phyloP scores from a whole-genome alignment of 2,329 filamentous ascomycete species.

The Ceratocystis ficicola region DNA sequence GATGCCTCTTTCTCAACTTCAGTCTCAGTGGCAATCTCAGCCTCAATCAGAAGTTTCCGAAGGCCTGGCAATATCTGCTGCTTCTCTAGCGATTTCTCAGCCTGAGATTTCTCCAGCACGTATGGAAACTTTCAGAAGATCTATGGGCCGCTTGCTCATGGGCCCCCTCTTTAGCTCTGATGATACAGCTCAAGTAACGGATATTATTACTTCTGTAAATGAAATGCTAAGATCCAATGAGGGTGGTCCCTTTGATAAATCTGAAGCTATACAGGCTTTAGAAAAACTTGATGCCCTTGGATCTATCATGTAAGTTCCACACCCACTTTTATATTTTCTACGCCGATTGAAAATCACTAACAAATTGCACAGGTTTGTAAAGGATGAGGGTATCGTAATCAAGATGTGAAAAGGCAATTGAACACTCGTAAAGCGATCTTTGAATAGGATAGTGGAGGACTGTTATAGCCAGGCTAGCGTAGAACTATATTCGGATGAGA shows the following conservation, averaged over 20 bases:
- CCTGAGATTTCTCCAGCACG: constrained; percentile 48
- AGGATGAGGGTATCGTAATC: constrained; percentile 54
- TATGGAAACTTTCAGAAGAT: constrained; percentile 61
- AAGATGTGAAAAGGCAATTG: constrained; percentile 41
- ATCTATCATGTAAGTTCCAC: constrained; percentile 67
- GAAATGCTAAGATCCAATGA: constrained; percentile 43
- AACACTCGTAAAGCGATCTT: neutral
- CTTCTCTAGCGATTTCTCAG: constrained; percentile 34
- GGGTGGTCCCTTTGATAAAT: constrained; percentile 51
- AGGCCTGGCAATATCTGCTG: constrained; percentile 33
- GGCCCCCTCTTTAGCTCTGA: constrained; percentile 67
- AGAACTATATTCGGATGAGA: neutral
- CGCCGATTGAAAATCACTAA: neutral
- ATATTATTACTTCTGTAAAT: constrained; percentile 71
- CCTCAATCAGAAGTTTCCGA: constrained; percentile 29
- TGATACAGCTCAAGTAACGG: constrained; percentile 64
- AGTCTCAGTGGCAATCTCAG: constrained; percentile 26
- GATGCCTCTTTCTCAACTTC: constrained; percentile 59
- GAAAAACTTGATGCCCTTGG: constrained; percentile 56
- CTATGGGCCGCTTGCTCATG: constrained; percentile 72
- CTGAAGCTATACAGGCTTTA: constrained; percentile 66
- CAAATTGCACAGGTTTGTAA: constrained; percentile 35
- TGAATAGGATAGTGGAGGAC: neutral
- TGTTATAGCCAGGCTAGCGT: neutral
- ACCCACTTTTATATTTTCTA: neutral